Evolutionary conservation across 768 basidiomycete genomes (phyloP), one percentile per base, ranked within the genome.

Genomic region (Russula earlei): DNA sequence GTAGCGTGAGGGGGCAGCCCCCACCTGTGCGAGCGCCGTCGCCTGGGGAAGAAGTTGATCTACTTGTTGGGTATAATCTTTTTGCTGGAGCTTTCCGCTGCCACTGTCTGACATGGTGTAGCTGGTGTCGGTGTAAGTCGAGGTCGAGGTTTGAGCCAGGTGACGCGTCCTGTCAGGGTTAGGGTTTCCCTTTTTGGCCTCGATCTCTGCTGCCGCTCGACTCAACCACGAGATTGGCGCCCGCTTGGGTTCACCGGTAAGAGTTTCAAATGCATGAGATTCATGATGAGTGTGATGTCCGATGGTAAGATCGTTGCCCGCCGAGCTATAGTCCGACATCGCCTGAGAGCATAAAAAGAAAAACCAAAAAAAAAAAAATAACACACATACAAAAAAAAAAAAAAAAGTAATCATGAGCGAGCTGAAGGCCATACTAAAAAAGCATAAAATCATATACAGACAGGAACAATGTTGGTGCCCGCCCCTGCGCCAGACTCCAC

Each of bases 21-120:
- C 62, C 60, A 93, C 93, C 80, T 89, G 79, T n/a, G 82, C 83
- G 8, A 88, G 67, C 8, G 75, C 63, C 53, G 78, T 78, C 0
- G 81, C 81, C 65, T 90, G 82, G 27, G 85, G 85, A 6, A 94
- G 69, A 4, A 92, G 70, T 9, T 74, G 75, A 65, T 88, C 79
- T 5, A 94, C 92, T 69, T 97, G 92, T 49, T 79, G 74, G 0
- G 90, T 86, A 62, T 77, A 96, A 67, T 97, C 94, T 67, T 81
- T 84, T 67, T 91, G 88, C 70, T 89, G 85, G 70, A 88, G 49
- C 87, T 74, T 83, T 84, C 69, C 80, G 22, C 8, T 78, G 62
- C 3, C 3, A 34, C 29, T 3, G 15, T 90, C 88, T 40, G 86
- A 75, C 87, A 89, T 90, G 65, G 70, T 77, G 70, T 73, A 74